Evolutionary conservation across 1,284 basidiomycete genomes (phyloP).

Genomic region (Mycena sp.): DNA sequence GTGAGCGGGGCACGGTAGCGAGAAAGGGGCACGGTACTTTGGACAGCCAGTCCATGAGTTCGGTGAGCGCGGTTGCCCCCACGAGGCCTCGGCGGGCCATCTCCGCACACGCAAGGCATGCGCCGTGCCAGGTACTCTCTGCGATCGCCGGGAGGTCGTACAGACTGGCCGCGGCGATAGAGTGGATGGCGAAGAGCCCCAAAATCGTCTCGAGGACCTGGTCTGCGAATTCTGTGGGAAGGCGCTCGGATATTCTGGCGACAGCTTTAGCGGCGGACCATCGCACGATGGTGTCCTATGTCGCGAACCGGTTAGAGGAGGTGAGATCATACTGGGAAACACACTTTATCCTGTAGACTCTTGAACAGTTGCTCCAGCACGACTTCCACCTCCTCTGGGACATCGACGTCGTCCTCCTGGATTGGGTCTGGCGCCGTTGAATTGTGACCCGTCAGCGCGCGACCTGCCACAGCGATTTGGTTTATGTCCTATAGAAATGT

Average conservation of each 20-base stretch:
- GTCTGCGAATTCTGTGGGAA: conserved; percentile 78
- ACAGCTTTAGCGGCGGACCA: conserved; percentile 96
- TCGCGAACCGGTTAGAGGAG: too few relatives aligned
- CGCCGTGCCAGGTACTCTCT: conserved; percentile 95
- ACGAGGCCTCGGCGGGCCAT: conserved; percentile 87
- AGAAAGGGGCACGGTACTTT: conserved; percentile 61
- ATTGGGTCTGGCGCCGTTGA: neutral
- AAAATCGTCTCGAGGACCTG: conserved; percentile 88
- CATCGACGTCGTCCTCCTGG: conserved; percentile 66
- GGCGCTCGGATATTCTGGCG: conserved; percentile 84
- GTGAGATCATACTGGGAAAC: neutral
- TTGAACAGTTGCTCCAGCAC: conserved; percentile 82
- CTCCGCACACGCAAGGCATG: conserved; percentile 93
- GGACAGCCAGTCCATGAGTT: conserved; percentile 80
- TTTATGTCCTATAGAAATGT: neutral
- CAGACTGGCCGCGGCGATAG: conserved; percentile 63
- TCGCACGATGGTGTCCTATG: conserved; percentile 96
- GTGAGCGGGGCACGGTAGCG: conserved; percentile 22
- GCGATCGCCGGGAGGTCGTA: conserved; percentile 80
- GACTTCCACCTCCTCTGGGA: conserved; percentile 84
- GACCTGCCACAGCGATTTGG: conserved; percentile 7
- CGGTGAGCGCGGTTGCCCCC: conserved; percentile 61
- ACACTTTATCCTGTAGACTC: conserved; percentile 85
- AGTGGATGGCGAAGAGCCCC: conserved; percentile 74
- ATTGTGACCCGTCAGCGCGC: conserved; percentile 12